Evolutionary conservation across 257 asterid genomes (phyloP).

Genomic region (Verbena officinalis): DNA sequence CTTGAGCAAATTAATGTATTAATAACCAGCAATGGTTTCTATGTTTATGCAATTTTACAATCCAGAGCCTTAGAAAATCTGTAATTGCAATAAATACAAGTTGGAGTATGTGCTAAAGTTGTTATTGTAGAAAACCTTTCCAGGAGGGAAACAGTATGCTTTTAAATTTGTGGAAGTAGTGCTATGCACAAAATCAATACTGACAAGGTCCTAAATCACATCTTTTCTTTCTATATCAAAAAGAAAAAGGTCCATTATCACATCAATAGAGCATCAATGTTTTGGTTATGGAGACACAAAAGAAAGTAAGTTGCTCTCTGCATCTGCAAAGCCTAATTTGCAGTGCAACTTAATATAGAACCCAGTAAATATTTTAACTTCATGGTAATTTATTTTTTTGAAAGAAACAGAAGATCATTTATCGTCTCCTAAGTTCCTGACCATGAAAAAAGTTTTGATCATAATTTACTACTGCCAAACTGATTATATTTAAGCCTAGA

Average conservation of each 20-base stretch:
- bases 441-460: slow-evolving; percentile 4
- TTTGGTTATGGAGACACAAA: neutral
- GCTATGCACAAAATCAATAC: no score
- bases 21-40: slow-evolving; percentile 5
- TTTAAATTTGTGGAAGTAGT: no score
- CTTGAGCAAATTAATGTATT: slow-evolving; percentile 6
- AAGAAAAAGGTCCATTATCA: no score
- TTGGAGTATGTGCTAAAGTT: neutral
- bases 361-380: neutral
- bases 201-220: no score
- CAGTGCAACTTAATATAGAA: slow-evolving; percentile 1
- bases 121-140: neutral
- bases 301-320: neutral
- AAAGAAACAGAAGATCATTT: slow-evolving; percentile 9
- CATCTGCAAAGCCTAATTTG: neutral
- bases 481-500: slow-evolving; percentile 15
- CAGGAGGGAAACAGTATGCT: neutral
- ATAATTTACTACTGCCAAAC: slow-evolving; percentile 17
- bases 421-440: slow-evolving; percentile 7
- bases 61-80: no score
- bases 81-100: neutral
- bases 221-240: no score
- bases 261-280: neutral
- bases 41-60: no score
- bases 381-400: neutral